Evolutionary conservation across 1,284 basidiomycete genomes (phyloP), one percentile per base, ranked within the genome.

Genomic region (Tausonia pullulans): DNA sequence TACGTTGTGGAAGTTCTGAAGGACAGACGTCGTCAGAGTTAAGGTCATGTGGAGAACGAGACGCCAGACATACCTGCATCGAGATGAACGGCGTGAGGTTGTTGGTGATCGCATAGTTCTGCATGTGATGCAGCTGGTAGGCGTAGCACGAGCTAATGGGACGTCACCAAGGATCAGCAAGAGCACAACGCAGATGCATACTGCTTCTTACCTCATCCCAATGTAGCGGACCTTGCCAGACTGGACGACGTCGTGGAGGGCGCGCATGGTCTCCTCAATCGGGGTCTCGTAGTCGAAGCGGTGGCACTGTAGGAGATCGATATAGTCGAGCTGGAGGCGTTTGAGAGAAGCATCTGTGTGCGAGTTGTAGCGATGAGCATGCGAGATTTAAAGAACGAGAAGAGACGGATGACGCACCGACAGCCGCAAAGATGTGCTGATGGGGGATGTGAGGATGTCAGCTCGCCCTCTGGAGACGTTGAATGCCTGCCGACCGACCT

Each of bases 241-340:
- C 70, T 85, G 72, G 16, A 86, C 83, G 27, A 87, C 81, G 67
- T 86, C 85, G 68, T 86, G 83, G 1, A 87, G 78, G 3, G 85
- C 85, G 75, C 83, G 81, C 85, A 87, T 85, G 81, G 81, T 82
- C 71, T 82, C 81, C 66, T 80, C 79, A 63, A 84, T 82, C 0
- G 83, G 81, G 0, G 83, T 84, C 2, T 83, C 76, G 41, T 75
- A 65, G 71, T 87, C 85, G 69, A 84, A 84, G 8, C 84, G 80
- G 71, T 85, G 84, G 70, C 79, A 79, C 78, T 69, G 65, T 64
- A 72, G 64, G 4, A 87, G 71, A 68, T 87, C 87, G 68, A 88
- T 79, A 70, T 87, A 85, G 60, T 88, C 85, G 6, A 87, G 74
- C 67, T 84, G 82, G 41, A 88, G 80, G 40, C 86, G 79, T 68